Evolutionary conservation across 2,329 filamentous ascomycete genomes (phyloP).

Genomic region (Aspergillus neotritici): DNA sequence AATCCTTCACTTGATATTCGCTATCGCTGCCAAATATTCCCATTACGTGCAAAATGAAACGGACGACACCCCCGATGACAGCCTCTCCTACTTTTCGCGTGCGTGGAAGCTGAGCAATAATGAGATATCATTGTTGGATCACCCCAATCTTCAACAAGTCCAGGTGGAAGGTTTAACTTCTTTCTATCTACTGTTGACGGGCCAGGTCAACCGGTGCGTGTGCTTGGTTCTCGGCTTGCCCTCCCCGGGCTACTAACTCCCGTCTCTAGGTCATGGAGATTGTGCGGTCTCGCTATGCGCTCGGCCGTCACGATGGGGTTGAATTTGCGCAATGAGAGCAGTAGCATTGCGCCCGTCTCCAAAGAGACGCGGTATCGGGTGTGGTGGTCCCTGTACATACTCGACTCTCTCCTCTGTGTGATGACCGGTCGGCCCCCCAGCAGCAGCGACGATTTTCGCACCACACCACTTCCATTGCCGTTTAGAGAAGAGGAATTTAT

Average conservation of each 20-base stretch:
- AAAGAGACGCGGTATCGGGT: constrained; percentile 41
- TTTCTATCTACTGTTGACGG: constrained; percentile 37
- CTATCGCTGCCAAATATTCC: constrained; percentile 36
- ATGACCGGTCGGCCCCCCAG: constrained; percentile 41
- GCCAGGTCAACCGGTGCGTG: constrained; percentile 40
- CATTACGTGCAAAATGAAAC: constrained; percentile 25
- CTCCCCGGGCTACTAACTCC: neutral
- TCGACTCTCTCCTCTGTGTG: constrained; percentile 38
- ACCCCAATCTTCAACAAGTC: constrained; percentile 41
- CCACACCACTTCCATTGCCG: constrained; percentile 37
- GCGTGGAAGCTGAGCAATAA: constrained; percentile 38
- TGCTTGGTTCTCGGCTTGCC: neutral
- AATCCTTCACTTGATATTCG: constrained; percentile 42
- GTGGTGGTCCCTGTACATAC: constrained; percentile 41
- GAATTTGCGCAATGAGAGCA: constrained; percentile 39
- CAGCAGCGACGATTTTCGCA: constrained; percentile 36
- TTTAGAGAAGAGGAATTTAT: constrained; percentile 36
- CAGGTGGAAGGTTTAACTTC: constrained; percentile 39
- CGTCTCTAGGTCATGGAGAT: constrained; percentile 36
- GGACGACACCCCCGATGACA: constrained; percentile 27
- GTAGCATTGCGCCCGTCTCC: constrained; percentile 28
- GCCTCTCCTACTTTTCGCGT: constrained; percentile 39
- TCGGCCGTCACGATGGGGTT: constrained; percentile 39
- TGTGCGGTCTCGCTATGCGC: constrained; percentile 38
- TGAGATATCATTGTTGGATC: constrained; percentile 31